Evolutionary conservation across 1,284 basidiomycete species (phyloP), one percentile per base, ranked within the genome.

Genomic region (Grifola frondosa): DNA sequence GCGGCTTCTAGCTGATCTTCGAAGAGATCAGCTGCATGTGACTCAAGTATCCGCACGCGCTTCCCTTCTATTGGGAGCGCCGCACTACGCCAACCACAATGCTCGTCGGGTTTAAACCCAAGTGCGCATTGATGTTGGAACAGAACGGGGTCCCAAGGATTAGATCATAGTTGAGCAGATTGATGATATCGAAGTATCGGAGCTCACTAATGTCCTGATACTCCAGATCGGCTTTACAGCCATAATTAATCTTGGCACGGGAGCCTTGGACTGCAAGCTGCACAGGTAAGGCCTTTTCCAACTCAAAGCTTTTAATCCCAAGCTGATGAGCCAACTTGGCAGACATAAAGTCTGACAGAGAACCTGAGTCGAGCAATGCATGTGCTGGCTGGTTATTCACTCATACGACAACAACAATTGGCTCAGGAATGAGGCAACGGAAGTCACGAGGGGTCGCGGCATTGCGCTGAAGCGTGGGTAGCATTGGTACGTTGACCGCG

Each of bases 181-280:
- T 62, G 3, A 53, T 43, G 0, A 66, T 46, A 40, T 69, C 64
- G 35, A 69, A 65, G 10, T 50, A 48, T 4, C 52, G 39, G 7
- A 44, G 43, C 19, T 30, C 38, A 1, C 48, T 25, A 0, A 73
- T 66, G 0, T 19, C 21, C 24, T 69, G 66, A 36, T 70, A 71
- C 8, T 56, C 21, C 1, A 48, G 2, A 4, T 13, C 13, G 3
- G 41, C 41, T 3, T n/a, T 5, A n/a, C 39, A 46, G 13, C 33
- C 38, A 9, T n/a, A 23, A 20, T 37, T 46, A 13, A 46, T 31
- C 29, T 43, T 37, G 3, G 41, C 20, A 4, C 29, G 28, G 2
- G 41, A 43, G 1, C 34, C 45, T 6, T 47, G 45, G 1, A 47
- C 45, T 3, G 45, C 40, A 2, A 42, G 28, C 6, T 47, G 45